Base-by-base conservation (phyloP, 768 basidiomycete genomes). In the Podaxis sp. region DNA sequence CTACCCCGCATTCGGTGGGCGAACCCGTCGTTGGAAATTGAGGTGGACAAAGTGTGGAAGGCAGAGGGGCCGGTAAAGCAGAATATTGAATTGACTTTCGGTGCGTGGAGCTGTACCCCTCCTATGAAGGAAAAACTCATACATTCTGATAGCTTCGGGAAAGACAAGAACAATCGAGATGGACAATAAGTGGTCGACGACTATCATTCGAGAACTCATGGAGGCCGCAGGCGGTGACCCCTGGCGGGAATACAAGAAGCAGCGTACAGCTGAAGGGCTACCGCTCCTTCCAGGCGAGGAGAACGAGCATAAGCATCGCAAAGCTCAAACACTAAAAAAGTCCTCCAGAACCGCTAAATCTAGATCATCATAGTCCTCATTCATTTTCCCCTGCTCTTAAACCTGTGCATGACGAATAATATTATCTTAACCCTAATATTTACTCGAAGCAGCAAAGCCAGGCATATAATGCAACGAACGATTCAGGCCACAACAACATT, bases 1-100 rank as follows among this genome's bases (percentile, higher is more conserved):
- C 75, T 94, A 0, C 90, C 89, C 0, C 80, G 89, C 33, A 89
- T 94, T 78, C 87, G 85, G 11, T 92, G 84, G 72, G 87, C 85
- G 1, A 93, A 94, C 68, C 91, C 91, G 0, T 71, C 78, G 7
- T 68, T 93, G 26, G 77, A 82, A 33, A 86, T 94, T 38, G 74
- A 82, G 36, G 83, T 92, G 0, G 78, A 81, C 65, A 86, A 80
- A 63, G 73, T 80, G 49, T 76, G 73, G 36, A 90, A 90, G 73
- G 75, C 78, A 10, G 73, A 74, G 58, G 73, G 87, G 88, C 17
- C 70, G 67, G 0, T 90, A 85, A 77, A 76, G 58, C 85, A 90
- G 0, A 80, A 87, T 57, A 80, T 92, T 67, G 74, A 79, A 15
- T 63, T 93, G 36, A 81, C 83, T 65, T 87, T 89, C 67, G 74